These are phyloP conservation scores for Backusella westeae DNA, from an alignment of 192 early-diverging fungal species.

Conservation along the genomic window DNA sequence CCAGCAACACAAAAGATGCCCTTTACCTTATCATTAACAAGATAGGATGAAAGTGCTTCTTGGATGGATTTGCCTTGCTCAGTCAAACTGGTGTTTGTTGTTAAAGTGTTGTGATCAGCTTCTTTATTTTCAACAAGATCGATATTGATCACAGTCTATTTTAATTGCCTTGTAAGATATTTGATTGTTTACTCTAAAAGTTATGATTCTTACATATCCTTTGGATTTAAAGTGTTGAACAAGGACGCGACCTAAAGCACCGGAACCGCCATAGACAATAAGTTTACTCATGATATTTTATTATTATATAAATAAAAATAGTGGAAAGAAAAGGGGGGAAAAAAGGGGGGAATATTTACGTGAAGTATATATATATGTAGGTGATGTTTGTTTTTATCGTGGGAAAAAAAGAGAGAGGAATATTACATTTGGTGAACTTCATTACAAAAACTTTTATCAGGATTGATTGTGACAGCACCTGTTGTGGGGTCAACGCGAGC, in stretches of 20 bases:
- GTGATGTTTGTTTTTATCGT: background rate
- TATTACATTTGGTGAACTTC: conserved; percentile 1
- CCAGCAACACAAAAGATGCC: conserved; percentile 93
- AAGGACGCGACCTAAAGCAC: conserved; percentile 80
- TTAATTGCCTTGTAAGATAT: background rate
- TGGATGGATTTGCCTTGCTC: conserved; percentile 61
- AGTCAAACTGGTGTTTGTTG: conserved; percentile 48
- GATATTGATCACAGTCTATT: conserved; percentile 71
- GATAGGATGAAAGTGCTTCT: conserved; percentile 31
- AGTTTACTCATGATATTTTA: conserved; percentile 51
- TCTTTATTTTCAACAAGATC: conserved; percentile 73
- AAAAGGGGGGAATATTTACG: background rate
- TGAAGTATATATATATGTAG: background rate
- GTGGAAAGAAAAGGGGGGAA: background rate
- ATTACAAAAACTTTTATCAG: conserved; percentile 19
- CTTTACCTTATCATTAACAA: conserved; percentile 57
- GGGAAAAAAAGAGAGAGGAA: background rate
- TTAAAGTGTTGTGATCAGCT: conserved; percentile 69
- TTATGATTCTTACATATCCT: conserved; percentile 60
- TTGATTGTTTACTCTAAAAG: background rate
- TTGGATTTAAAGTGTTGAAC: conserved; percentile 71
- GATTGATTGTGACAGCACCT: conserved; percentile 14
- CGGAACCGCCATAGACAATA: conserved; percentile 89
- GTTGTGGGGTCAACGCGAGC: conserved; percentile 28
- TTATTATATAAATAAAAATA: conserved; percentile 5